Evolutionary conservation across 2,329 filamentous ascomycete genomes (phyloP).

Genomic region (Orbilia javanica): DNA sequence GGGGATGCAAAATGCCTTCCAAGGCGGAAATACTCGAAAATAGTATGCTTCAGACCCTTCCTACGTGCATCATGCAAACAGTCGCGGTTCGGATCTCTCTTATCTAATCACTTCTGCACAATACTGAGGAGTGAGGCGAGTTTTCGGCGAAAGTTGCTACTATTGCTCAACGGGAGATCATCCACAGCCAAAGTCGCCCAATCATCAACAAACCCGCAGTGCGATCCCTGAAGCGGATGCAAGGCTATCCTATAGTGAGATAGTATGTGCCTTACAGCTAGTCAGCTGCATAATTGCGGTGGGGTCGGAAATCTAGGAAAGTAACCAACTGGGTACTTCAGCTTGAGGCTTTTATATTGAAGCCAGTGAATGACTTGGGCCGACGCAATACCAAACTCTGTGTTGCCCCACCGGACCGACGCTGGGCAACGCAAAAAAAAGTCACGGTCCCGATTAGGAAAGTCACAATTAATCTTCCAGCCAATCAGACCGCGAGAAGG

Average conservation of each 20-base stretch:
- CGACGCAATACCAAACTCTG: background rate
- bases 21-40: conserved; percentile 52
- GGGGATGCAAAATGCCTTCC: conserved; percentile 51
- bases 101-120: conserved; percentile 34
- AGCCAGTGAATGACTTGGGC: background rate
- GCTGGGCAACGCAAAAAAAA: conserved; percentile 32
- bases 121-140: background rate
- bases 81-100: conserved; percentile 58
- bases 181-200: background rate
- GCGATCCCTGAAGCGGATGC: conserved; percentile 4
- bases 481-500: background rate
- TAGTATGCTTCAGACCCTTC: conserved; percentile 31
- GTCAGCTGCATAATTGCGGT: conserved; percentile 6
- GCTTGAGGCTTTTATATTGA: background rate
- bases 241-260: background rate
- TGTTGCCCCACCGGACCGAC: background rate
- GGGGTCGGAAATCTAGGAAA: background rate
- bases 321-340: background rate
- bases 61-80: background rate
- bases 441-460: conserved; percentile 6
- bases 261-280: conserved; percentile 4
- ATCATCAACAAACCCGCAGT: background rate
- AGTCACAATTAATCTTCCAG: background rate
- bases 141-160: conserved; percentile 17
- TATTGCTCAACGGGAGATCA: background rate